Conservation (phyloP, 371 early-diverging fungal species). For the Hamiltosporidium tvaerminnensis region DNA sequence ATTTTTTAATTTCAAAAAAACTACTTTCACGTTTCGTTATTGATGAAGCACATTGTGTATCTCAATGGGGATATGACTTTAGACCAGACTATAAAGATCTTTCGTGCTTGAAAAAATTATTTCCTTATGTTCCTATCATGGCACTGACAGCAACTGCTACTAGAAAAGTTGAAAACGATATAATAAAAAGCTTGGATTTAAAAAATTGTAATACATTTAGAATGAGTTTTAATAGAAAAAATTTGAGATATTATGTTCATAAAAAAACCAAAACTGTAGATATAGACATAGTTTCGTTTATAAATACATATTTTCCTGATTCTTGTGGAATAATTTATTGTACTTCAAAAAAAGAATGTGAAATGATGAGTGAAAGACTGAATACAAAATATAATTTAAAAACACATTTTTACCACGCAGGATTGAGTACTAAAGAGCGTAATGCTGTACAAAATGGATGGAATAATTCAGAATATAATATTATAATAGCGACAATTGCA, state of each 20-base stretch:
- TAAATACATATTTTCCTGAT: constrained; percentile 57
- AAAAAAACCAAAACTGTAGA: constrained; percentile 56
- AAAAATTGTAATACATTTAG: constrained; percentile 57
- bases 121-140: constrained; percentile 71
- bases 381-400: constrained; percentile 53
- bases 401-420: constrained; percentile 77
- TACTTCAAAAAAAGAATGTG: constrained; percentile 65
- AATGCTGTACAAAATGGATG: constrained; percentile 66
- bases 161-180: constrained; percentile 61
- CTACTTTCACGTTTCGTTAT: constrained; percentile 64
- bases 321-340: constrained; percentile 94
- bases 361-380: constrained; percentile 63
- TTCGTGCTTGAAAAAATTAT: constrained; percentile 55
- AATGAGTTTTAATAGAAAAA: constrained; percentile 52
- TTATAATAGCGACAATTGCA: constrained; percentile 93
- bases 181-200: constrained; percentile 56
- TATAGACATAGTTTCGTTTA: constrained; percentile 62
- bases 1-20: constrained; percentile 9
- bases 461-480: constrained; percentile 61
- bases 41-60: constrained; percentile 94
- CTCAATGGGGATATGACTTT: constrained; percentile 90
- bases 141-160: constrained; percentile 95
- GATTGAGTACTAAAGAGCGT: constrained; percentile 67
- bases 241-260: constrained; percentile 50
- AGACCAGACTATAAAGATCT: constrained; percentile 53